These are phyloP conservation scores for Diaporthe eres DNA, from an alignment of 2,329 filamentous ascomycete species.

Conservation along the genomic window DNA sequence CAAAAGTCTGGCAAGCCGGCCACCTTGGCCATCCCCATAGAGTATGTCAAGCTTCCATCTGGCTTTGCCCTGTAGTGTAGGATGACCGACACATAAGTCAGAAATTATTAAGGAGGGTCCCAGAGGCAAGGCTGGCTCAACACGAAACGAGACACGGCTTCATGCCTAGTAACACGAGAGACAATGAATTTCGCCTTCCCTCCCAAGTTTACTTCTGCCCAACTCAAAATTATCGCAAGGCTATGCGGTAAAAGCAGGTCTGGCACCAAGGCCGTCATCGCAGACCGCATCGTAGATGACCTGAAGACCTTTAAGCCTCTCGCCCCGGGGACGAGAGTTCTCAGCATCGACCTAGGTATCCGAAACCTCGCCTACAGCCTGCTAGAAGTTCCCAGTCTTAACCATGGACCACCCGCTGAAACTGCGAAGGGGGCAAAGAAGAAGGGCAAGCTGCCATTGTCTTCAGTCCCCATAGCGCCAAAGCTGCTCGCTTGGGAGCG, in stretches of 20 bases:
- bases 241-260: slow-evolving; percentile 39
- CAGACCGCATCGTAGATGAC: slow-evolving; percentile 62
- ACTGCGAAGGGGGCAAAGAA: not conserved
- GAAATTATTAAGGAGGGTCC: not conserved
- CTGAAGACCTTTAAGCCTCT: slow-evolving; percentile 45
- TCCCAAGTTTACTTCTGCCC: slow-evolving; percentile 20
- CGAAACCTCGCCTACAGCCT: slow-evolving; percentile 84
- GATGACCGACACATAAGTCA: not conserved
- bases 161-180: not conserved
- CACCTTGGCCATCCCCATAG: not conserved
- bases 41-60: not conserved
- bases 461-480: slow-evolving; percentile 37
- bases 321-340: slow-evolving; percentile 62
- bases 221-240: slow-evolving; percentile 38
- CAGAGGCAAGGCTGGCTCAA: not conserved
- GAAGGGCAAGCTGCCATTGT: slow-evolving; percentile 47
- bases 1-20: not conserved
- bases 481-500: slow-evolving; percentile 47
- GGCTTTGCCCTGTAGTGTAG: not conserved
- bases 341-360: slow-evolving; percentile 90
- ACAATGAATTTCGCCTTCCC: slow-evolving; percentile 38
- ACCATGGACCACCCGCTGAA: not conserved
- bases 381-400: slow-evolving; percentile 50
- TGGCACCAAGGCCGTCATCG: slow-evolving; percentile 71
- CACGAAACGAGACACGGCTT: not conserved